phyloP scores from a whole-genome alignment of 768 basidiomycete genomes.

The Russula abietina region DNA sequence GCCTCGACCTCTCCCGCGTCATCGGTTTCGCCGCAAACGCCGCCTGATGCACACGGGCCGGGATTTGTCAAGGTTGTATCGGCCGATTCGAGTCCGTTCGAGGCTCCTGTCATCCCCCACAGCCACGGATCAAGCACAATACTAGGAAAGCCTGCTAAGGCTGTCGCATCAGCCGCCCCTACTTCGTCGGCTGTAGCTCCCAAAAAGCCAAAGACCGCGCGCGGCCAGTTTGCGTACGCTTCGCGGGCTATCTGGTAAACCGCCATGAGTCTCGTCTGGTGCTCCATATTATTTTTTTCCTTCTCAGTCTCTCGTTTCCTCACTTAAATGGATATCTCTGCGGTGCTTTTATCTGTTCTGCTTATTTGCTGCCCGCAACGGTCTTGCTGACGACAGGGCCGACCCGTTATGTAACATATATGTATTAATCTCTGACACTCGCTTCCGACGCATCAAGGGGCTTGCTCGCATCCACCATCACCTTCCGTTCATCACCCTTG shows the following conservation, averaged over 20 bases:
- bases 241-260: constrained; percentile 21
- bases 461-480: constrained; percentile 4
- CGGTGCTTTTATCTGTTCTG: background rate
- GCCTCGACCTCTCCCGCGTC: constrained; percentile 31
- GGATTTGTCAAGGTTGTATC: constrained; percentile 13
- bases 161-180: background rate
- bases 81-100: constrained; percentile 17
- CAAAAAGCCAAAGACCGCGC: constrained; percentile 20
- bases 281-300: background rate
- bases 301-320: background rate
- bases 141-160: constrained; percentile 4
- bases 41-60: constrained; percentile 22
- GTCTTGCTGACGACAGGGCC: background rate
- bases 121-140: background rate
- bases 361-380: constrained; percentile 4
- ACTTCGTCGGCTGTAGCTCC: background rate
- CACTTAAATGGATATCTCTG: constrained; percentile 5
- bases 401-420: constrained; percentile 17
- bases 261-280: background rate
- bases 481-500: background rate
- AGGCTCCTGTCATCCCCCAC: constrained; percentile 11
- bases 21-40: constrained; percentile 31
- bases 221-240: constrained; percentile 20
- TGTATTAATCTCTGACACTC: constrained; percentile 22
- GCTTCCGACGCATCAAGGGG: constrained; percentile 8